Percentiles rank a stretch among this genome's conserved stretches.
These are phyloP conservation scores for Silene latifolia DNA, from an alignment of 148 eudicot species.

Conservation along the genomic window DNA sequence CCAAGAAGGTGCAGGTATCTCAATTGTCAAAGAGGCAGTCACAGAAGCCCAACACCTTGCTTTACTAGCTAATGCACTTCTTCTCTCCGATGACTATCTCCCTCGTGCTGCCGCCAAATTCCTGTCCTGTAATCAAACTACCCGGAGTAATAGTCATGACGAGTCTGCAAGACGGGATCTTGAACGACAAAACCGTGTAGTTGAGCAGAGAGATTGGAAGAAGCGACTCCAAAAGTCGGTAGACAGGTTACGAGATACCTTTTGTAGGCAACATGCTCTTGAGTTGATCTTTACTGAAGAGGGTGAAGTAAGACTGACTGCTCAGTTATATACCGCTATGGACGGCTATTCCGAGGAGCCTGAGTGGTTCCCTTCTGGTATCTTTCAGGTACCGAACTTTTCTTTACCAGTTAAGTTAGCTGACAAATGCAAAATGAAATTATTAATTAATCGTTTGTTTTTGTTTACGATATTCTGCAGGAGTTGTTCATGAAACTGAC, in stretches of 20 bases:
- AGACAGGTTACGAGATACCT: constrained; percentile 78
- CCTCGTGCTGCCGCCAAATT: constrained; percentile 70
- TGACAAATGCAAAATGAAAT: no score
- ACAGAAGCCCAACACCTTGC: constrained; percentile 73
- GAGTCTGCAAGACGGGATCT: constrained; percentile 42
- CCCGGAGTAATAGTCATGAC: constrained; percentile 35
- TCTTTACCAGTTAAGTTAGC: no score
- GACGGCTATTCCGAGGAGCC: constrained; percentile 62
- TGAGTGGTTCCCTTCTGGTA: constrained; percentile 90
- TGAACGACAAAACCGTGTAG: constrained; percentile 51
- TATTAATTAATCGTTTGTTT: no score
- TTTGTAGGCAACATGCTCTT: constrained; percentile 88
- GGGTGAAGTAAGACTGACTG: constrained; percentile 64
- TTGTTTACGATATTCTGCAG: constrained; percentile 27
- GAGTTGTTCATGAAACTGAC: constrained; percentile 70
- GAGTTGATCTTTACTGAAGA: constrained; percentile 84
- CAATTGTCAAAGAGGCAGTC: constrained; percentile 75
- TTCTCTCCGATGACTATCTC: constrained; percentile 75
- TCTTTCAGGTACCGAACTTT: constrained; percentile 58
- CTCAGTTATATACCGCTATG: constrained; percentile 60
- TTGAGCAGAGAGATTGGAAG: constrained; percentile 81
- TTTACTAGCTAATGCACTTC: constrained; percentile 63
- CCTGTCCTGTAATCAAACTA: constrained; percentile 26
- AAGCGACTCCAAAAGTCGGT: constrained; percentile 60
- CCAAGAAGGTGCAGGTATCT: constrained; percentile 52